Conservation (phyloP, 2,329 filamentous ascomycete species). For the Ceratocystiopsis brevicomis region DNA sequence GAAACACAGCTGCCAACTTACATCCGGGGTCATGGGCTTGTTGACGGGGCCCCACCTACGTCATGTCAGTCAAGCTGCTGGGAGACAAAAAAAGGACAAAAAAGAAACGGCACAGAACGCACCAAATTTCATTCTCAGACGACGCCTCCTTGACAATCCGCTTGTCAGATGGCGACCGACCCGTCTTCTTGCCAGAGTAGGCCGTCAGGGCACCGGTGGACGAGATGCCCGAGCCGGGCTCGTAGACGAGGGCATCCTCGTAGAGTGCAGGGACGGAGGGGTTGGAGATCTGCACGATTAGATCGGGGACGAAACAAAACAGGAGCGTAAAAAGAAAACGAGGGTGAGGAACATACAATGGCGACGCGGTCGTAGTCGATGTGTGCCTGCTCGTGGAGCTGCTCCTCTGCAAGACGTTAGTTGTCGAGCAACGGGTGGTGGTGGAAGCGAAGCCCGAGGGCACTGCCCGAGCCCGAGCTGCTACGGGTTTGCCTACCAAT, state of each 20-base stretch:
- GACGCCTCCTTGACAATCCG: constrained; percentile 81
- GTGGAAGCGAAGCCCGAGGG: too few relatives aligned
- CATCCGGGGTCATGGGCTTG: constrained; percentile 94
- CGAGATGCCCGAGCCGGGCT: constrained; percentile 93
- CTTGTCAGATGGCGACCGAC: constrained; percentile 92
- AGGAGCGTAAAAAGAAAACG: not conserved
- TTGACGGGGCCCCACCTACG: constrained; percentile 84
- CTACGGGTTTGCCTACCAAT: constrained; percentile 34
- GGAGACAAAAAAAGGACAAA: not conserved
- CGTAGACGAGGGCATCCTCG: constrained; percentile 95
- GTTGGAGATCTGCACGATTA: constrained; percentile 47
- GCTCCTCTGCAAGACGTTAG: constrained; percentile 42
- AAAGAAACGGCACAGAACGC: not conserved
- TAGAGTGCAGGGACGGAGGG: constrained; percentile 89
- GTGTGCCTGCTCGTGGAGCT: constrained; percentile 92
- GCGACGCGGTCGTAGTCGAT: constrained; percentile 98
- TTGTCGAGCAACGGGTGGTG: too few relatives aligned
- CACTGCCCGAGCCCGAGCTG: too few relatives aligned
- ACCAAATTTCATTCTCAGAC: constrained; percentile 85
- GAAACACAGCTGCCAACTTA: constrained; percentile 26
- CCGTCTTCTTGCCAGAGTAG: constrained; percentile 96
- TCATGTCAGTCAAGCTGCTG: not conserved
- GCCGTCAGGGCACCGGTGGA: constrained; percentile 87
- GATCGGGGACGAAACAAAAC: not conserved
- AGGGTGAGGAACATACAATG: constrained; percentile 46